These are phyloP conservation scores for Tulasnella sp. DNA, from an alignment of 768 basidiomycete genomes.

Conservation along the genomic window DNA sequence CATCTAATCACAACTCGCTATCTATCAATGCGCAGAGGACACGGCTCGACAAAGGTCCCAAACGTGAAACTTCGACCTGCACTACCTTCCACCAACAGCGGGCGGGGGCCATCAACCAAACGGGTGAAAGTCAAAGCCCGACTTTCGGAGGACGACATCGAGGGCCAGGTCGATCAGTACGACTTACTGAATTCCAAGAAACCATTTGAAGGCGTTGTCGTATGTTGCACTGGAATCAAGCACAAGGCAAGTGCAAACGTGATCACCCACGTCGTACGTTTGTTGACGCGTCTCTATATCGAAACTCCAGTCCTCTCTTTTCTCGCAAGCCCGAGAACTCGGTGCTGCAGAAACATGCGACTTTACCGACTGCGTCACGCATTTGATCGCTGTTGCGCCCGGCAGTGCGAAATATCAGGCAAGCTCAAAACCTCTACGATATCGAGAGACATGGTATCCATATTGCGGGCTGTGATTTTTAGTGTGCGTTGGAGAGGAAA, in stretches of 20 bases:
- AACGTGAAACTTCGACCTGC: slow-evolving; percentile 30
- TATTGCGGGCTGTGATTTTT: not conserved
- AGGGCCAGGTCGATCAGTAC: not conserved
- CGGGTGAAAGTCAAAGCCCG: slow-evolving; percentile 20
- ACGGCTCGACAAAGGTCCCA: slow-evolving; percentile 28
- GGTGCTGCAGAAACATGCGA: slow-evolving; percentile 58
- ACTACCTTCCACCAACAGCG: not conserved
- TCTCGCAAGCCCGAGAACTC: slow-evolving; percentile 66
- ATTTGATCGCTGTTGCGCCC: slow-evolving; percentile 69
- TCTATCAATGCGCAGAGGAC: slow-evolving; percentile 18
- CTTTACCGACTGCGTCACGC: slow-evolving; percentile 78
- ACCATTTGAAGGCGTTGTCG: slow-evolving; percentile 42
- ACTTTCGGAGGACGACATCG: slow-evolving; percentile 21
- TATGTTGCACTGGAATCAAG: slow-evolving; percentile 65
- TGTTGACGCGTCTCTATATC: slow-evolving; percentile 6
- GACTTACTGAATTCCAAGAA: slow-evolving; percentile 20
- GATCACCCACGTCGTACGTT: too few relatives aligned
- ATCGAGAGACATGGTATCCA: slow-evolving; percentile 4
- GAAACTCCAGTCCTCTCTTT: slow-evolving; percentile 51
- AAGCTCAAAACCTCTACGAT: slow-evolving; percentile 20
- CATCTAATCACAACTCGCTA: not conserved
- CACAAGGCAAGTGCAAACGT: slow-evolving; percentile 51
- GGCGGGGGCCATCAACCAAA: slow-evolving; percentile 6
- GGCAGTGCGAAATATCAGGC: slow-evolving; percentile 79
- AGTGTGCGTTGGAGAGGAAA: slow-evolving; percentile 75